Evolutionary conservation across 345 rosid species (phyloP).

Genomic region (Acer campestre): DNA sequence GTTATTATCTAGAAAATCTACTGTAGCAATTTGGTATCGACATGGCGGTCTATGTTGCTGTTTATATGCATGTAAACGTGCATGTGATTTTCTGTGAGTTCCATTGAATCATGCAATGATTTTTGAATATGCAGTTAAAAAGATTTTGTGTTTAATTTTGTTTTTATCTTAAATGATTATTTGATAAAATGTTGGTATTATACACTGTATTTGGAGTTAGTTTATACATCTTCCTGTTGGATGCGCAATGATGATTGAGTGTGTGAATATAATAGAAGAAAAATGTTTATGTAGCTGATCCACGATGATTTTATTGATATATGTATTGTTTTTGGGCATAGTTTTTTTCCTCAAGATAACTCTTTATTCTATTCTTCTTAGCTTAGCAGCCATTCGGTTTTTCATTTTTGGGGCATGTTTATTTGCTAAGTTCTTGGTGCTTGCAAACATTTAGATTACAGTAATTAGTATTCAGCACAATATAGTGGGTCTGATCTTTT

Average conservation of each 20-base stretch:
- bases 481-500: conserved; percentile 8
- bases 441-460: not conserved
- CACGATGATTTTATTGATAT: not conserved
- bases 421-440: not conserved
- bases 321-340: not conserved
- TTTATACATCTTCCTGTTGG: not conserved
- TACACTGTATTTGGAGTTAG: not conserved
- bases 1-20: not conserved
- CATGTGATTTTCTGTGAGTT: not conserved
- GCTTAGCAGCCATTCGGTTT: not conserved
- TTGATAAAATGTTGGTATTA: no score
- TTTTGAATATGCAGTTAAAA: not conserved
- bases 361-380: not conserved
- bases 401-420: not conserved
- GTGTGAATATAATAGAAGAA: not conserved
- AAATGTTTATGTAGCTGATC: not conserved
- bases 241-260: not conserved
- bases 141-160: not conserved
- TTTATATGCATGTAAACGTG: not conserved
- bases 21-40: not conserved
- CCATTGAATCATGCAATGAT: not conserved
- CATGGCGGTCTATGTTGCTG: not conserved
- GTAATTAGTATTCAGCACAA: not conserved
- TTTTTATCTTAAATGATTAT: not conserved
- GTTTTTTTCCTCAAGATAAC: not conserved